phyloP scores from a whole-genome alignment of 306 rosid species.

The Trifolium subterraneum region DNA sequence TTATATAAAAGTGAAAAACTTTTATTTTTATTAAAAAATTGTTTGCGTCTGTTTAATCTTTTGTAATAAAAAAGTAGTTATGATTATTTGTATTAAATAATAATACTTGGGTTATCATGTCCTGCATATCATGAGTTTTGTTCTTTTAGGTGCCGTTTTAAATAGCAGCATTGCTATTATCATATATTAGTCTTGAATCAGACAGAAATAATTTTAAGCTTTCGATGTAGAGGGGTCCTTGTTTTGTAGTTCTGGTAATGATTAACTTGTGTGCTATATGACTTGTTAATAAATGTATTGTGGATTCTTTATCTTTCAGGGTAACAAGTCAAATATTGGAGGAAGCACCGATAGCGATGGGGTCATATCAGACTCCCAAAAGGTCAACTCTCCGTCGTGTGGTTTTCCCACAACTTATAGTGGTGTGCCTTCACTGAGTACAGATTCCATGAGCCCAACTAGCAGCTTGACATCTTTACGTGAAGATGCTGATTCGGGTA shows the following conservation, averaged over 20 bases:
- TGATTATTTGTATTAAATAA: background rate
- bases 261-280: constrained; percentile 6
- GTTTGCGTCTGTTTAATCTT: background rate
- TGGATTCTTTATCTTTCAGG: constrained; percentile 53
- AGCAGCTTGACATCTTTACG: constrained; percentile 65
- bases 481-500: constrained; percentile 94
- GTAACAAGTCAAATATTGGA: constrained; percentile 72
- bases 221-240: constrained; percentile 9
- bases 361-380: constrained; percentile 55
- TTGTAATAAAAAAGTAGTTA: background rate
- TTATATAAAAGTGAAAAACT: background rate
- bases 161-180: too few relatives aligned
- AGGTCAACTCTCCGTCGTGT: constrained; percentile 57
- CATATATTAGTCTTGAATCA: constrained; percentile 28
- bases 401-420: constrained; percentile 55
- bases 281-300: constrained; percentile 3
- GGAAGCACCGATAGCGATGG: constrained; percentile 64
- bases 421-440: constrained; percentile 61
- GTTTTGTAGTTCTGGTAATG: constrained; percentile 29
- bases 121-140: too few relatives aligned
- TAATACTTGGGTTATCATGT: too few relatives aligned
- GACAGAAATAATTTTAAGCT: constrained; percentile 18
- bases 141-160: too few relatives aligned
- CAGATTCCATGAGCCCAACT: constrained; percentile 74
- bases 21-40: background rate